Percentiles rank a stretch among this genome's conserved stretches.
Evolutionary conservation across 2,329 filamentous ascomycete species (phyloP).

Genomic region (Sporothrix sp.): DNA sequence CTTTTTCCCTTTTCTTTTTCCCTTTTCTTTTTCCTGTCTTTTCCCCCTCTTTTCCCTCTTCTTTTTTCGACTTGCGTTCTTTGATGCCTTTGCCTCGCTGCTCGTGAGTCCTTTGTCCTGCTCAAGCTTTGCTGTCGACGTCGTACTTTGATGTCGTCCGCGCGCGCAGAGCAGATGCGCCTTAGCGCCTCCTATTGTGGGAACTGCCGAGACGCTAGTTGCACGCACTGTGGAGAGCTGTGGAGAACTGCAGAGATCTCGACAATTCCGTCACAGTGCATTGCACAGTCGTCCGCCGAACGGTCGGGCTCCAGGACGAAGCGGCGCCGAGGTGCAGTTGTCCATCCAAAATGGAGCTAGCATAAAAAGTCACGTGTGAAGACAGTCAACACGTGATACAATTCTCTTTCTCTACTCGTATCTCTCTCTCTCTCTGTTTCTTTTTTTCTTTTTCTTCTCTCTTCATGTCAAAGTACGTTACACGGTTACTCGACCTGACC

Average conservation of each 20-base stretch:
- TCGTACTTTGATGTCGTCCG: neutral
- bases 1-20: neutral
- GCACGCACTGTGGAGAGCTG: neutral
- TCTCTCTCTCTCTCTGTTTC: neutral
- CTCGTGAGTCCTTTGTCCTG: too few relatives aligned
- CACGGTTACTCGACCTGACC: too few relatives aligned
- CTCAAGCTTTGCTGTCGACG: too few relatives aligned
- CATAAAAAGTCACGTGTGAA: too few relatives aligned
- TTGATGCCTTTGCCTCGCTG: neutral
- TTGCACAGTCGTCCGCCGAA: neutral
- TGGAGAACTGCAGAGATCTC: neutral
- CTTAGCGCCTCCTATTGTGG: neutral
- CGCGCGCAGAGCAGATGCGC: neutral
- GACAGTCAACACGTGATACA: too few relatives aligned
- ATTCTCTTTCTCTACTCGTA: too few relatives aligned
- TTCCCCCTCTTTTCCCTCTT: neutral
- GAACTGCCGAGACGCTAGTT: neutral
- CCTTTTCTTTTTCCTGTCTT: neutral
- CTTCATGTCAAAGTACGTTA: neutral
- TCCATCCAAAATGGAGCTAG: too few relatives aligned
- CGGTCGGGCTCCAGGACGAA: neutral
- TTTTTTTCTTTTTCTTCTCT: neutral
- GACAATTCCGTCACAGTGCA: too few relatives aligned
- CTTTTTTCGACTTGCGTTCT: neutral
- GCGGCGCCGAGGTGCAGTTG: constrained; percentile 2